phyloP scores from a whole-genome alignment of 768 basidiomycete genomes.

The Hemileccinum rubropunctum region DNA sequence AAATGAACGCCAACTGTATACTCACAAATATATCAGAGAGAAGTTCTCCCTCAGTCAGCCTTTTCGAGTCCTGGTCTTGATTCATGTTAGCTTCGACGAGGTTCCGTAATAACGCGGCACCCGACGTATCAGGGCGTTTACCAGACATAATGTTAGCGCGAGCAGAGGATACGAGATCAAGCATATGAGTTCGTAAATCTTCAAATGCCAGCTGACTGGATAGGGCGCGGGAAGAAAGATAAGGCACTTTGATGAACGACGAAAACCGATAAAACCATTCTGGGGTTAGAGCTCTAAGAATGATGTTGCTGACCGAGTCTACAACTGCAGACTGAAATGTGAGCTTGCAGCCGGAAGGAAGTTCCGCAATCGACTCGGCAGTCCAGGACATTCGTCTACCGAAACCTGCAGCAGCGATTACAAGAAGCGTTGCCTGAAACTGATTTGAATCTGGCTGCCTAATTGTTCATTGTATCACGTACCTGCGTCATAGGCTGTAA shows the following conservation, averaged over 20 bases:
- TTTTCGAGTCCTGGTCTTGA: conserved; percentile 29
- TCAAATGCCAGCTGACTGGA: conserved; percentile 34
- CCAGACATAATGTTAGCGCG: conserved; percentile 34
- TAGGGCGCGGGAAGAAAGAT: conserved; percentile 31
- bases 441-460: not conserved
- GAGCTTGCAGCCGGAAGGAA: conserved; percentile 31
- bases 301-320: conserved; percentile 17
- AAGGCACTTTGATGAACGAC: conserved; percentile 32
- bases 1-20: not conserved
- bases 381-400: conserved; percentile 36
- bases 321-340: conserved; percentile 38
- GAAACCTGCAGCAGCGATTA: conserved; percentile 42
- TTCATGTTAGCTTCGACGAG: conserved; percentile 48
- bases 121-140: conserved; percentile 16
- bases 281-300: conserved; percentile 33
- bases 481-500: conserved; percentile 15
- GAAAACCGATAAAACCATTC: conserved; percentile 30
- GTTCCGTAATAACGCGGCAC: conserved; percentile 42
- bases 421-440: conserved; percentile 35
- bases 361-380: conserved; percentile 26
- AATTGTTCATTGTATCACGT: not conserved
- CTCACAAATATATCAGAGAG: conserved; percentile 49
- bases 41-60: conserved; percentile 44
- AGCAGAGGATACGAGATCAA: conserved; percentile 40
- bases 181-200: conserved; percentile 39